A percentile compares a stretch with the other conserved stretches of the same genome.
Conservation (phyloP, 805 yeast genomes). For the Lipomyces orientalis region DNA sequence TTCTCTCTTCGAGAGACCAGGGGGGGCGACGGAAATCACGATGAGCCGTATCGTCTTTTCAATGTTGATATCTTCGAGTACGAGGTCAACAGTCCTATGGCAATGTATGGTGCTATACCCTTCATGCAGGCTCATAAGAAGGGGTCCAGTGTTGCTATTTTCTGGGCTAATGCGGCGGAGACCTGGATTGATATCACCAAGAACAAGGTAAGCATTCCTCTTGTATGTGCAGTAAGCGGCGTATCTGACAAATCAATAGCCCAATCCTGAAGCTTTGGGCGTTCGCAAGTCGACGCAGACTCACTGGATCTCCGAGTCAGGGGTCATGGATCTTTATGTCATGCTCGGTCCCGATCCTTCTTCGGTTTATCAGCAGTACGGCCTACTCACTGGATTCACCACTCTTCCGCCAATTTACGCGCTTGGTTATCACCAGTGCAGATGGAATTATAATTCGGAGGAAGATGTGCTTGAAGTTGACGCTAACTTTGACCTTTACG, state of each 20-base stretch:
- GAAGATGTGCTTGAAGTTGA: conserved; percentile 79
- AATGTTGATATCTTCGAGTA: conserved; percentile 97
- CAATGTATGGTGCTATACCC: conserved; percentile 97
- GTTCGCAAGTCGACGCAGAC: conserved; percentile 50
- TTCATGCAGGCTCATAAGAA: conserved; percentile 73
- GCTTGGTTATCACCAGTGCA: conserved; percentile 91
- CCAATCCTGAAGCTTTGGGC: conserved; percentile 32
- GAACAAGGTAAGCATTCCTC: conserved; percentile 10
- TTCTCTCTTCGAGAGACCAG: conserved; percentile 74
- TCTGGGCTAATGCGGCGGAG: conserved; percentile 94
- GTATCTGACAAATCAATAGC: not conserved
- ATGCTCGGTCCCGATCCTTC: conserved; percentile 66
- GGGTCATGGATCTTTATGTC: conserved; percentile 75
- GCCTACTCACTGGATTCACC: conserved; percentile 73
- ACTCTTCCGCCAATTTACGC: conserved; percentile 77
- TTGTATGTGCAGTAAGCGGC: not conserved
- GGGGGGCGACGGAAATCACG: conserved; percentile 42
- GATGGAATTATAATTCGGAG: conserved; percentile 96
- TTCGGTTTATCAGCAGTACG: conserved; percentile 63
- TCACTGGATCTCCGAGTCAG: conserved; percentile 96
- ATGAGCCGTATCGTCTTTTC: conserved; percentile 83
- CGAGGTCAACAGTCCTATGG: conserved; percentile 76
- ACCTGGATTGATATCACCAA: conserved; percentile 77
- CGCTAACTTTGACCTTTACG: conserved; percentile 68
- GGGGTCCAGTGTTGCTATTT: conserved; percentile 69